Conservation (phyloP, 2,329 filamentous ascomycete genomes). For the Cryphonectria nitschkei region DNA sequence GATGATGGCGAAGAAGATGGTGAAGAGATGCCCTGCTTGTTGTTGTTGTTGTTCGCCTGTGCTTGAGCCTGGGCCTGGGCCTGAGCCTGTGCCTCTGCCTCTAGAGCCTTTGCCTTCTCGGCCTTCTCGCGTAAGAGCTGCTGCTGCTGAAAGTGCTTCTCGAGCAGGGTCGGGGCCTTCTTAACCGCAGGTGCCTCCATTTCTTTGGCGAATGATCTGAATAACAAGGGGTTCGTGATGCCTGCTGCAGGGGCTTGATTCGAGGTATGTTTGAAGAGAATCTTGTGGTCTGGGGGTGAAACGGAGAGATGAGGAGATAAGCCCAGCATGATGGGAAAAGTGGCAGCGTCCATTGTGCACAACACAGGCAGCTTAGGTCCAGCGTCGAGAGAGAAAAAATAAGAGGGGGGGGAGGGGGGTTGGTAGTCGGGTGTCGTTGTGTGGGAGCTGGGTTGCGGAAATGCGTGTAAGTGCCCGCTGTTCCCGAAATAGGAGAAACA, state of each 20-base stretch:
- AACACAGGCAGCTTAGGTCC: background rate
- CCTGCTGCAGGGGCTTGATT: constrained; percentile 18
- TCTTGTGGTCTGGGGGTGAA: constrained; percentile 44
- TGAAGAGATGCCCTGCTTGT: constrained; percentile 16
- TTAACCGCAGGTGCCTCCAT: constrained; percentile 28
- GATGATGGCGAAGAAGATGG: background rate
- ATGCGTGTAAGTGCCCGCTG: constrained; percentile 7
- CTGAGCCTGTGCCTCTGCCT: constrained; percentile 21
- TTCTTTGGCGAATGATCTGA: constrained; percentile 34
- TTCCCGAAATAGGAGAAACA: constrained; percentile 22
- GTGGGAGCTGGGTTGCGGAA: background rate
- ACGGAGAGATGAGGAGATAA: constrained; percentile 40
- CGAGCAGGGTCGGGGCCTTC: constrained; percentile 26
- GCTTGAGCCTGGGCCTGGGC: constrained; percentile 18
- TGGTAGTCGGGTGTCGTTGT: background rate
- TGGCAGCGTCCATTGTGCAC: constrained; percentile 23
- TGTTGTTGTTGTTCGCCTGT: background rate
- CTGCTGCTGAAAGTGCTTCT: constrained; percentile 27
- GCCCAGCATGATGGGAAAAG: constrained; percentile 27
- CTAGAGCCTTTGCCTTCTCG: constrained; percentile 13
- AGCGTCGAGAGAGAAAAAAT: background rate
- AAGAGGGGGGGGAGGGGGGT: background rate
- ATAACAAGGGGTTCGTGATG: constrained; percentile 26
- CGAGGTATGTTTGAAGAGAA: constrained; percentile 35
- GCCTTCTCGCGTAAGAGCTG: constrained; percentile 17